A percentile compares a stretch with the other conserved stretches of the same genome.
Evolutionary conservation across 805 yeast species (phyloP).

Genomic region (Metschnikowia dekortorum): DNA sequence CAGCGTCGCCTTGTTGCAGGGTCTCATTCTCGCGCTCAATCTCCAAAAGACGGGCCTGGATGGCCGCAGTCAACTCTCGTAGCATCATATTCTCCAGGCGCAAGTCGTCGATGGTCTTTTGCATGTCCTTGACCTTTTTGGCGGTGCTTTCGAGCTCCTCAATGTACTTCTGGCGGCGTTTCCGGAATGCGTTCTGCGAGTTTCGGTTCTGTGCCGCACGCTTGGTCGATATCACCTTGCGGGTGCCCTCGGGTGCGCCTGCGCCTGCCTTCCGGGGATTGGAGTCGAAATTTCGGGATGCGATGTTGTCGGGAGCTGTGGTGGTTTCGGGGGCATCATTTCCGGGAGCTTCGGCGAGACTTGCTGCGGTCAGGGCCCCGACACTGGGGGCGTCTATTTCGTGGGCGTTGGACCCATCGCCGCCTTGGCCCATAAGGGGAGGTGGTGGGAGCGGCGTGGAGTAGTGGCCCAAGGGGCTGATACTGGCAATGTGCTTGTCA

Average conservation of each 20-base stretch:
- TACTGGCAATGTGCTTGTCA: background rate
- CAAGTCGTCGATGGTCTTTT: conserved; percentile 61
- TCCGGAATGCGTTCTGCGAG: conserved; percentile 89
- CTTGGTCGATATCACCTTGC: conserved; percentile 49
- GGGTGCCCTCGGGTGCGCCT: background rate
- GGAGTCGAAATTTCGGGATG: background rate
- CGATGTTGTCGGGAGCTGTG: background rate
- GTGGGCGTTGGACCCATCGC: too few relatives aligned
- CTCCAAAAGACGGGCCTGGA: conserved; percentile 65
- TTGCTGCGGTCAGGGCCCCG: background rate
- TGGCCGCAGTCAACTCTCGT: conserved; percentile 65
- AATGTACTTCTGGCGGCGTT: conserved; percentile 75
- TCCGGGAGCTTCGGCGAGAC: background rate
- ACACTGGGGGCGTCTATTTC: background rate
- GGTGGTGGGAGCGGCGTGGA: background rate
- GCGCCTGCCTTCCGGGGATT: background rate
- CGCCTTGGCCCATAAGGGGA: background rate
- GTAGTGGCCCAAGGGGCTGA: background rate
- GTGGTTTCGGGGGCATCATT: background rate
- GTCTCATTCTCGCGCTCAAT: conserved; percentile 10
- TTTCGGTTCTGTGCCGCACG: conserved; percentile 90
- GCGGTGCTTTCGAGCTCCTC: conserved; percentile 75
- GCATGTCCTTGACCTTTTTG: conserved; percentile 55
- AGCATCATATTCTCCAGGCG: conserved; percentile 67
- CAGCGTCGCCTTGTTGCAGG: background rate